Conservation (phyloP, 192 early-diverging fungal species). For the Mortierella alpina region DNA sequence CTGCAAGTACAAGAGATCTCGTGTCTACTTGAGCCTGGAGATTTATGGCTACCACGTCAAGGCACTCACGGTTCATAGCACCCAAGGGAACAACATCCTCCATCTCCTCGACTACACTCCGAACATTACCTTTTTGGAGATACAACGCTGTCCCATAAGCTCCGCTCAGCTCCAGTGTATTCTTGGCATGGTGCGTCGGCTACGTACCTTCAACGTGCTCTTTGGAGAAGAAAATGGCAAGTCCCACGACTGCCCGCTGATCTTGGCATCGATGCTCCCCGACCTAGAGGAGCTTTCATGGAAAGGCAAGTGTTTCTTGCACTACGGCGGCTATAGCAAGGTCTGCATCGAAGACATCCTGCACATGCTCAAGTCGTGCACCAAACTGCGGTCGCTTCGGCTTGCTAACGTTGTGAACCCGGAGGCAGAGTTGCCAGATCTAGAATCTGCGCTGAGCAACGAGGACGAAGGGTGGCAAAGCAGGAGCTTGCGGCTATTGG, state of each 20-base stretch:
- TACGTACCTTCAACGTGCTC: neutral
- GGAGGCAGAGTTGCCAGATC: too few relatives aligned
- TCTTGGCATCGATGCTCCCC: neutral
- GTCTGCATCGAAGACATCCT: neutral
- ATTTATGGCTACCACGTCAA: conserved; percentile 8
- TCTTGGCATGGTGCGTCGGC: neutral
- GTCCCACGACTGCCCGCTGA: neutral
- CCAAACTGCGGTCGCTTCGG: too few relatives aligned
- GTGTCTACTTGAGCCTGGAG: neutral
- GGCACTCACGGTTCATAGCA: neutral
- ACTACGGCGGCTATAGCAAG: neutral
- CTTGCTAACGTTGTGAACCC: too few relatives aligned
- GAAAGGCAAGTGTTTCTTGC: neutral
- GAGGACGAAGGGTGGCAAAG: too few relatives aligned
- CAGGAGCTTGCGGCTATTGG: too few relatives aligned
- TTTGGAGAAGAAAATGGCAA: neutral
- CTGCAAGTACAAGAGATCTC: conserved; percentile 4
- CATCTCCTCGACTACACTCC: neutral
- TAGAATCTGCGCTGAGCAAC: too few relatives aligned
- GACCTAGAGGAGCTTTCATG: neutral
- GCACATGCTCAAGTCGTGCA: neutral
- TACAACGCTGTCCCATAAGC: neutral
- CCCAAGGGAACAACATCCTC: conserved; percentile 2
- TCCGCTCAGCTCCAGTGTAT: neutral
- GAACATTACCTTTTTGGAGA: neutral